Percentiles rank a stretch among this genome's conserved stretches.
Evolutionary conservation across 805 yeast genomes (phyloP).

Genomic region (Suhomyces canberraensis): DNA sequence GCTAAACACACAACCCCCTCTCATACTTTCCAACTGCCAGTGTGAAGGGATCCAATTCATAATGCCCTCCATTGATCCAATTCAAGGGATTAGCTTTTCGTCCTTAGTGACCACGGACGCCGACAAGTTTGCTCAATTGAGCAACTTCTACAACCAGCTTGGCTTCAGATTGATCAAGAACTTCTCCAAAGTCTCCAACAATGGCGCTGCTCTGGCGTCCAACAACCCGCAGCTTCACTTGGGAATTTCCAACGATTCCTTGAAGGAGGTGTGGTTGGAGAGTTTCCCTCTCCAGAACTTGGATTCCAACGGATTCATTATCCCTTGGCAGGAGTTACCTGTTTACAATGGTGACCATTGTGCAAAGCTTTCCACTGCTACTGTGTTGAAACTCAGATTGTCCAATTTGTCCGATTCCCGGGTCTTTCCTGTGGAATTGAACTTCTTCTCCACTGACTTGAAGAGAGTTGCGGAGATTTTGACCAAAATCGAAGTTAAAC

Average conservation of each 20-base stretch:
- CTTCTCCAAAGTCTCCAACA: conserved; percentile 50
- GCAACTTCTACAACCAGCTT: conserved; percentile 54
- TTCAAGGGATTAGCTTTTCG: conserved; percentile 32
- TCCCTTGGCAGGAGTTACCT: conserved; percentile 41
- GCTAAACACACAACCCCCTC: too few relatives aligned
- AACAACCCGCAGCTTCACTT: conserved; percentile 28
- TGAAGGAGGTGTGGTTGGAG: conserved; percentile 72
- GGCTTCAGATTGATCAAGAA: conserved; percentile 63
- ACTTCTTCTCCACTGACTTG: conserved; percentile 33
- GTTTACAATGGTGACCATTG: conserved; percentile 38
- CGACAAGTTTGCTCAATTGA: conserved; percentile 42
- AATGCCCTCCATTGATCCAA: conserved; percentile 5
- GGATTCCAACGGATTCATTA: conserved; percentile 30
- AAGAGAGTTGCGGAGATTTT: conserved; percentile 19
- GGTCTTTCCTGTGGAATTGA: conserved; percentile 14
- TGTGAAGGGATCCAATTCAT: neutral
- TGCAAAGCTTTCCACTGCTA: conserved; percentile 23
- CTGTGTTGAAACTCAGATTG: conserved; percentile 36
- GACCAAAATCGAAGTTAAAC: conserved; percentile 8
- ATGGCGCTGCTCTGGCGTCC: conserved; percentile 25
- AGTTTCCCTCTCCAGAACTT: conserved; percentile 51
- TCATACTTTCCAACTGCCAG: too few relatives aligned
- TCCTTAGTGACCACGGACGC: conserved; percentile 59
- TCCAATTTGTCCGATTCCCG: conserved; percentile 14
- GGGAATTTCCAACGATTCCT: conserved; percentile 65